A percentile compares a stretch with the other conserved stretches of the same genome.
phyloP scores from a whole-genome alignment of 1,284 basidiomycete species.

The Cutaneotrichosporon arboriforme region DNA sequence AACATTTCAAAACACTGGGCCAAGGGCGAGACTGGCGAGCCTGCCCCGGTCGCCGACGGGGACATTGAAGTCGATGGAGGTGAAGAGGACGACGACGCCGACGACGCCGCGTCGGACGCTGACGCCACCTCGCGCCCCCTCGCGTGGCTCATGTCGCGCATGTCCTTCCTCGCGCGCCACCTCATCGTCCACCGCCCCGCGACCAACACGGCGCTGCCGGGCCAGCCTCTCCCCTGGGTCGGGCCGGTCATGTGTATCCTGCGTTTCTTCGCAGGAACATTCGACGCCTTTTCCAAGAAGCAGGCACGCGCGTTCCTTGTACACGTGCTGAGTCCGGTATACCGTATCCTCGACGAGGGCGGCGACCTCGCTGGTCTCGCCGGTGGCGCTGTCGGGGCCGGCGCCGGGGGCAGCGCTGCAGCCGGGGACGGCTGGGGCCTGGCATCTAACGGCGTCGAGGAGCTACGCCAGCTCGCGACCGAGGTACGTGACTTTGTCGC shows the following conservation, averaged over 20 bases:
- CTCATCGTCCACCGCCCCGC: slow-evolving; percentile 49
- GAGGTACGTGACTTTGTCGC: slow-evolving; percentile 88
- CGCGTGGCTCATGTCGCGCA: slow-evolving; percentile 86
- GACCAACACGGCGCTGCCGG: slow-evolving; percentile 28
- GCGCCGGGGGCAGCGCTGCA: not conserved
- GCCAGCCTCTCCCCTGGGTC: slow-evolving; percentile 62
- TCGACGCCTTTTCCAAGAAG: slow-evolving; percentile 59
- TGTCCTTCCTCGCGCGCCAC: slow-evolving; percentile 73
- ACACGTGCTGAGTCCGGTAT: slow-evolving; percentile 79
- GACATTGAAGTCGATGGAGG: too few relatives aligned
- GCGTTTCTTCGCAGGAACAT: slow-evolving; percentile 92
- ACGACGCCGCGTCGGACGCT: slow-evolving; percentile 32
- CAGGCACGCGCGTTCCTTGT: slow-evolving; percentile 65
- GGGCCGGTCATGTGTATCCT: slow-evolving; percentile 72
- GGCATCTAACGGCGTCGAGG: slow-evolving; percentile 50
- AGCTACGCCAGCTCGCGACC: slow-evolving; percentile 70
- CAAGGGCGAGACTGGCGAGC: slow-evolving; percentile 8
- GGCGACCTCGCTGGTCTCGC: slow-evolving; percentile 57
- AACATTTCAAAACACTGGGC: slow-evolving; percentile 81
- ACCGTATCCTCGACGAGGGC: slow-evolving; percentile 81
- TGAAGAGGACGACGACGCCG: slow-evolving; percentile 47
- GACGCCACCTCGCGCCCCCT: slow-evolving; percentile 57
- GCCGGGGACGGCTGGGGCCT: too few relatives aligned
- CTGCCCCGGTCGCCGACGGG: slow-evolving; percentile 16
- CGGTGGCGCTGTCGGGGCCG: slow-evolving; percentile 37